Base-by-base conservation (phyloP, 2,329 filamentous ascomycete species). In the Fusarium buxicola region DNA sequence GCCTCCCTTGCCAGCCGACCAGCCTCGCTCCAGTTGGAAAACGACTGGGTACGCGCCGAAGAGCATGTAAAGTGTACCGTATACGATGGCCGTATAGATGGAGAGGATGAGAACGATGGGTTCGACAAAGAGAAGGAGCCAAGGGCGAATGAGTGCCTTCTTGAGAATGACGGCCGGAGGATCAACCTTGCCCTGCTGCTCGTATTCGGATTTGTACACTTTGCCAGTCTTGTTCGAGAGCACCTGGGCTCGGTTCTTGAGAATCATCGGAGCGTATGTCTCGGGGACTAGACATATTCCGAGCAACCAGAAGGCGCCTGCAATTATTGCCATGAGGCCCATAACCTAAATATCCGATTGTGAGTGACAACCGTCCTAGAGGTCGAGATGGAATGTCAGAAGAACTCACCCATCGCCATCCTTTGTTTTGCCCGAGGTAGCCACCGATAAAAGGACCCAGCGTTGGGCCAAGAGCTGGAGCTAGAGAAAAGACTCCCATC, bases 101-200 rank as follows among this genome's bases (percentile, higher is more conserved):
- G 82, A 84, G 2, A 87, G 78, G 4, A 90, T 76, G 12, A 89
- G 72, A 12, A 90, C 86, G 58, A 91, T 90, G 3, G 88, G 88
- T 64, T 91, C 88, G 28, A 75, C 75, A 75, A 90, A 86, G 1
- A 91, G 79, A 5, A 92, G 77, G 24, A 87, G 74, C 85, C 86
- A 89, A 0, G 89, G 89, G 2, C 89, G 81, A 30, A 81, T 75
- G 8, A 90, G 78, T 2, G 86, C 82, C 3, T 82, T 81, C 36
- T 80, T 80, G 65, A 89, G 82, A 13, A 84, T 80, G 28, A 81
- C 72, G 2, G 71, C 66, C 11, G 84, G 68, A 0, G 77, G 75
- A 10, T 78, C 71, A 30, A 74, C 77, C 15, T 80, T 80, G 48
- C 79, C 76, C 21, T 78, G 75, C 8, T 76, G 74, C 28, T 84